phyloP scores from a whole-genome alignment of 345 rosid species.

The Eucalyptus cloeziana region DNA sequence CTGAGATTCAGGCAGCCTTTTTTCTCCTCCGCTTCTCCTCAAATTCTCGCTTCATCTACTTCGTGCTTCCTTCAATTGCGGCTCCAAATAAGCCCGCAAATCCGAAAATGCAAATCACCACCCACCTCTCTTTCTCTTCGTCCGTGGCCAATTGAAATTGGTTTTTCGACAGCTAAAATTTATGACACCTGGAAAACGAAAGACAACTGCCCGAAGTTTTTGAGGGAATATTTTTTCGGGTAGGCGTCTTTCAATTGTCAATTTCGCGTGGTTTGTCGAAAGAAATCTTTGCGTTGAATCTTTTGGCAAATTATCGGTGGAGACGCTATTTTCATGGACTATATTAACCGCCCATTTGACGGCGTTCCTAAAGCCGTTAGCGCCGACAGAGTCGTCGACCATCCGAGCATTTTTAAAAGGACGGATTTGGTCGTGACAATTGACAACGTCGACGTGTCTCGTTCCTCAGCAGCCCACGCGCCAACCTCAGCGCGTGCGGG shows the following conservation, averaged over 20 bases:
- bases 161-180: background rate
- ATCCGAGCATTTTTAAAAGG: background rate
- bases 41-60: background rate
- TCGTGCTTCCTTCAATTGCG: background rate
- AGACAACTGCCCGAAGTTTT: background rate
- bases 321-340: background rate
- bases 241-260: no score
- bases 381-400: background rate
- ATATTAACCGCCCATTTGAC: background rate
- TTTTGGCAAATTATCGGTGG: background rate
- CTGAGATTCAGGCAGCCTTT: background rate
- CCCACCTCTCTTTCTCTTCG: background rate
- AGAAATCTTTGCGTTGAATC: background rate
- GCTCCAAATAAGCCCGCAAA: background rate
- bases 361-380: background rate
- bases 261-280: rapidly evolving
- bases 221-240: no score
- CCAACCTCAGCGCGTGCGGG: background rate
- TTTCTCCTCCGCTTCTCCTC: background rate
- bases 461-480: background rate
- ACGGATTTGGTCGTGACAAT: background rate
- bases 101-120: background rate
- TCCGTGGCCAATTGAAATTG: background rate
- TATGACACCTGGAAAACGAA: background rate
- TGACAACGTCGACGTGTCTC: background rate